Conservation (phyloP, 1,284 basidiomycete genomes). For the Irpex lacteus region DNA sequence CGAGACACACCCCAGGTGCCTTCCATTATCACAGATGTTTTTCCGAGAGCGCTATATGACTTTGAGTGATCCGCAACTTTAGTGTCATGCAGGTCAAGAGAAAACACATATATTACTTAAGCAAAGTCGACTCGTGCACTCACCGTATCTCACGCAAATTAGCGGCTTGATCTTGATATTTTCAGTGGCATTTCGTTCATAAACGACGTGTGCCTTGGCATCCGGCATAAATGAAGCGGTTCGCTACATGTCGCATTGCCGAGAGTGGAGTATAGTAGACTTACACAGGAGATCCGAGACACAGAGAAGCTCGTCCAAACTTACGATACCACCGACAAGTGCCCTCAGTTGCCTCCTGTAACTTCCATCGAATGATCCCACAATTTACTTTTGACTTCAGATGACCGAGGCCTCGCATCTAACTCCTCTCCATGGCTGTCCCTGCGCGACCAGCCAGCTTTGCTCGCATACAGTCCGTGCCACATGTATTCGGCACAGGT, state of each 20-base stretch:
- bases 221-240: not conserved
- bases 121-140: not conserved
- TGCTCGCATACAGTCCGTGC: constrained; percentile 32
- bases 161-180: too few relatives aligned
- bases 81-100: too few relatives aligned
- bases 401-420: constrained; percentile 34
- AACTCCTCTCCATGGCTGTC: constrained; percentile 38
- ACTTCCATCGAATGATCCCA: constrained; percentile 47
- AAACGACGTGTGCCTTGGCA: too few relatives aligned
- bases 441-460: constrained; percentile 33
- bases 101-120: too few relatives aligned
- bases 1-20: not conserved
- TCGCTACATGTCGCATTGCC: not conserved
- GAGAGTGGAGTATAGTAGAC: not conserved
- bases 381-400: constrained; percentile 36
- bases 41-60: not conserved
- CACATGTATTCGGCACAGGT: constrained; percentile 45
- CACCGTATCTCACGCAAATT: not conserved
- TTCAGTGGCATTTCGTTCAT: too few relatives aligned
- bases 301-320: not conserved
- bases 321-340: not conserved
- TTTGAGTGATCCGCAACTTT: too few relatives aligned
- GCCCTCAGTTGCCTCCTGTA: constrained; percentile 9
- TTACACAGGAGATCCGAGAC: not conserved
- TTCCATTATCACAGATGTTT: not conserved